phyloP scores from a whole-genome alignment of 2,329 filamentous ascomycete genomes.

The Nannizziopsis barbatae region DNA sequence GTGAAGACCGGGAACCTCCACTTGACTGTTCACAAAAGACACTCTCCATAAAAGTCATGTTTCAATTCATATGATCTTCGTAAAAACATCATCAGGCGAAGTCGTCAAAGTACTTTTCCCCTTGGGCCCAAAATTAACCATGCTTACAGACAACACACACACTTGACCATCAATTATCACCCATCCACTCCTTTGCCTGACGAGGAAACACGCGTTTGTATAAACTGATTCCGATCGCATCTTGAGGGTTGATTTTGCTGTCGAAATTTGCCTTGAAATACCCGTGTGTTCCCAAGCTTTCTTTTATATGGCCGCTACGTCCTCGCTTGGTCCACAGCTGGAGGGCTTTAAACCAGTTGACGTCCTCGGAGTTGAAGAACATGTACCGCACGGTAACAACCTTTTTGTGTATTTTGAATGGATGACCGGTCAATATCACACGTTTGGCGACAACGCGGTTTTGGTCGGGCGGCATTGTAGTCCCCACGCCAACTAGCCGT shows the following conservation, averaged over 20 bases:
- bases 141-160: not conserved
- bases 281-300: constrained; percentile 89
- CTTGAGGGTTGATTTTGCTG: constrained; percentile 87
- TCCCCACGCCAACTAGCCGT: constrained; percentile 74
- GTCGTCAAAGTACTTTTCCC: no score
- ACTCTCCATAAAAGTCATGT: no score
- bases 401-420: constrained; percentile 97
- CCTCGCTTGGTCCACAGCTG: constrained; percentile 90
- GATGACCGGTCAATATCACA: constrained; percentile 85
- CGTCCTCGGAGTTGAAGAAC: constrained; percentile 96
- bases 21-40: no score
- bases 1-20: no score
- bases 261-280: constrained; percentile 99
- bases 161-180: constrained; percentile 12
- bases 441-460: constrained; percentile 81
- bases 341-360: constrained; percentile 94
- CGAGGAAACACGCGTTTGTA: constrained; percentile 81
- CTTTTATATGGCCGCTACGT: constrained; percentile 82
- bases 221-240: constrained; percentile 79
- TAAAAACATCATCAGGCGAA: no score
- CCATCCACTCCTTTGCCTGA: constrained; percentile 43
- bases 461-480: constrained; percentile 64
- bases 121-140: no score
- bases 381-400: constrained; percentile 96
- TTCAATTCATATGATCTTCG: no score